phyloP scores from a whole-genome alignment of 129 eudicot genomes.

The Lactuca saligna region DNA sequence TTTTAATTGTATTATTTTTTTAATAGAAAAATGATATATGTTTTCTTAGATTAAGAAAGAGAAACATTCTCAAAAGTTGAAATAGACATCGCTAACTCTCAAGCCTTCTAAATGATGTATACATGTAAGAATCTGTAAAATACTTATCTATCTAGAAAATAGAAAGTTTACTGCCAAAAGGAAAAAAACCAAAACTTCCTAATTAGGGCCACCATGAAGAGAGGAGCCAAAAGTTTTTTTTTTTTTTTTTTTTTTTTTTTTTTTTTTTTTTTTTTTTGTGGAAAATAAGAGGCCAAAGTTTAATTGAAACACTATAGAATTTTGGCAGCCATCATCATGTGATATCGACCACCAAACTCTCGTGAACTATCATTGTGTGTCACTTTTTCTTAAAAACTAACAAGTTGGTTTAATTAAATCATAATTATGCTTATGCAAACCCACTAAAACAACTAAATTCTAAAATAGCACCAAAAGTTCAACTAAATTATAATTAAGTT shows the following conservation, averaged over 20 bases:
- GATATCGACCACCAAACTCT: constrained; percentile 39
- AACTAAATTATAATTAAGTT: neutral
- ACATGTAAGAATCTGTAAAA: neutral
- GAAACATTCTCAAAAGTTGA: neutral
- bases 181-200: constrained; percentile 6
- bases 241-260: neutral
- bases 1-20: too few species aligned
- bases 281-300: constrained; percentile 10
- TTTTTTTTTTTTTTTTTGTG: neutral
- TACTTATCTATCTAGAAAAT: neutral
- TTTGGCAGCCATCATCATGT: constrained; percentile 29
- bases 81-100: neutral
- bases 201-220: constrained; percentile 20
- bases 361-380: constrained; percentile 35
- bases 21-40: too few species aligned
- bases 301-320: constrained; percentile 8
- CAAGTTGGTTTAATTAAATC: constrained; percentile 27
- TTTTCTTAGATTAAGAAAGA: too few species aligned
- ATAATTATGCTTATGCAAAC: constrained; percentile 13
- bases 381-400: constrained; percentile 7
- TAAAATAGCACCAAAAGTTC: constrained; percentile 4
- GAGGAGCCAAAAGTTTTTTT: neutral
- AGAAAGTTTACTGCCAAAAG: neutral
- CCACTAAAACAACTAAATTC: constrained; percentile 25
- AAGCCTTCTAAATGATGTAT: neutral